A percentile compares a stretch with the other conserved stretches of the same genome.
These are phyloP conservation scores for Globisporangium okanoganense DNA, from an alignment of 352 stramenopile species.

Conservation along the genomic window DNA sequence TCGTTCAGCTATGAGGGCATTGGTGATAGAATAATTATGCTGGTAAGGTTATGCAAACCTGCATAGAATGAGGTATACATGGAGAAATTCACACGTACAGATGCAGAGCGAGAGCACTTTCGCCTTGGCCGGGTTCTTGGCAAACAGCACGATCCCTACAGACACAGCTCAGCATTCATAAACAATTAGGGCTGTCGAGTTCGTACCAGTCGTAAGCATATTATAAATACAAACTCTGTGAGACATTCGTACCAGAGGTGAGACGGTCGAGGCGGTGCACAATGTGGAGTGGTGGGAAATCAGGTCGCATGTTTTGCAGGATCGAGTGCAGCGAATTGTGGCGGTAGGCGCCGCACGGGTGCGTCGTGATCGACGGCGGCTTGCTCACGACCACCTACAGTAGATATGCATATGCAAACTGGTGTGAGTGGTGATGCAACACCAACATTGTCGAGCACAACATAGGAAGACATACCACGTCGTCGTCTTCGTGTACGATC, in stretches of 20 bases:
- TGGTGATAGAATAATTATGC: neutral
- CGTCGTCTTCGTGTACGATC: slow-evolving; percentile 76
- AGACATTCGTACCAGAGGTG: slow-evolving; percentile 77
- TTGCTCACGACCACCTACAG: slow-evolving; percentile 83
- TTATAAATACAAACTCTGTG: neutral
- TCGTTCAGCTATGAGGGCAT: slow-evolving; percentile 43
- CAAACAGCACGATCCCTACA: slow-evolving; percentile 76
- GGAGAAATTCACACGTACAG: slow-evolving; percentile 25
- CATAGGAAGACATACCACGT: slow-evolving; percentile 39
- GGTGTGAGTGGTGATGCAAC: neutral
- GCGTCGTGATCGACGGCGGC: slow-evolving; percentile 91
- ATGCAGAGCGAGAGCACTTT: slow-evolving; percentile 73
- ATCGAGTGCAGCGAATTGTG: slow-evolving; percentile 93
- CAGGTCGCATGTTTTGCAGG: slow-evolving; percentile 57
- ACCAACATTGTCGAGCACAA: neutral
- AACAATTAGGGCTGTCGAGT: no score
- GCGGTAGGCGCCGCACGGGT: slow-evolving; percentile 94
- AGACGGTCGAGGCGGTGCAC: slow-evolving; percentile 96
- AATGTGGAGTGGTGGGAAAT: slow-evolving; percentile 77
- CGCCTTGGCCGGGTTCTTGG: slow-evolving; percentile 69
- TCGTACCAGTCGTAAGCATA: no score
- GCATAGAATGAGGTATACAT: neutral
- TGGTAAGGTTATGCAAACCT: neutral
- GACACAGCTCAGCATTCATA: no score
- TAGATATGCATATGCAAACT: neutral